These are phyloP conservation scores for Ceratopteris richardii DNA, from an alignment of 75 land plant genomes.

Conservation along the genomic window DNA sequence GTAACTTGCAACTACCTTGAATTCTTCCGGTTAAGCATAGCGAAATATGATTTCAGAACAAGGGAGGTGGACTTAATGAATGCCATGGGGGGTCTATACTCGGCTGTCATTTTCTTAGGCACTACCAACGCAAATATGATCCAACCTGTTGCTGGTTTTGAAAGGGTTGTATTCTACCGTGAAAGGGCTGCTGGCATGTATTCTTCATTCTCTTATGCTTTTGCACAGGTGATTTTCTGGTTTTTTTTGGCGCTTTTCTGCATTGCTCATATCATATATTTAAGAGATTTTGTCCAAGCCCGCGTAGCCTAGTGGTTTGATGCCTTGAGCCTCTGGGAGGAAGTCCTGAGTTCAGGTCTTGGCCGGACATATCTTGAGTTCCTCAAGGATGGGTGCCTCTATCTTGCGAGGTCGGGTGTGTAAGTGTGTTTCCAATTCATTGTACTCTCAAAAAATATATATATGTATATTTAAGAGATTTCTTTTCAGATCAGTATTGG, in stretches of 20 bases:
- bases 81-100: conserved; percentile 11
- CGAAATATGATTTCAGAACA: not conserved
- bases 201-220: conserved; percentile 14
- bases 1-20: not conserved
- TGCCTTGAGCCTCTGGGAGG: too few relatives aligned
- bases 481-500: not conserved
- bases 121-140: conserved; percentile 7
- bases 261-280: not conserved
- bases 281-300: not conserved
- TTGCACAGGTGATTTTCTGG: conserved; percentile 11
- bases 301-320: too few relatives aligned
- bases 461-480: not conserved
- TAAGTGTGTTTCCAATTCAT: too few relatives aligned
- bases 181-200: conserved; percentile 20
- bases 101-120: conserved; percentile 6
- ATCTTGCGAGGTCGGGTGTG: too few relatives aligned
- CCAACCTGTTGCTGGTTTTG: conserved; percentile 15
- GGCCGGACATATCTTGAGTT: too few relatives aligned
- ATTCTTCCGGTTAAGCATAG: not conserved
- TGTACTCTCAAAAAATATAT: too few relatives aligned
- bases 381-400: too few relatives aligned
- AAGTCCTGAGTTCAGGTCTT: too few relatives aligned
- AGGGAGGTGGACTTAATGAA: not conserved
- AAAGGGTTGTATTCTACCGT: conserved; percentile 18
- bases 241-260: too few relatives aligned